Evolutionary conservation across 192 early-diverging fungal genomes (phyloP).

Genomic region (Backusella sp.): DNA sequence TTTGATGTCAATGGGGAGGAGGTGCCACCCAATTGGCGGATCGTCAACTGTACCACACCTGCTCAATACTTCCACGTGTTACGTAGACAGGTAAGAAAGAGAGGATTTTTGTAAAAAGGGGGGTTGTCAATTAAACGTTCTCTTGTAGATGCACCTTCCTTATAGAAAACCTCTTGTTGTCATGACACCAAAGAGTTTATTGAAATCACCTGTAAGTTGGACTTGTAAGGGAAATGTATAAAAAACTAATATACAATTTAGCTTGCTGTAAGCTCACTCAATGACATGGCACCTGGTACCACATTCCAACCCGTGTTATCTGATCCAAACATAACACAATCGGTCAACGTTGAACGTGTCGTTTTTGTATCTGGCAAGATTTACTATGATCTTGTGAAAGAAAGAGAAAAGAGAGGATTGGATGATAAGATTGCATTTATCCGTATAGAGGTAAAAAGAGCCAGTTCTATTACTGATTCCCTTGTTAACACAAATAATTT

Average conservation of each 20-base stretch:
- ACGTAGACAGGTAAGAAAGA: constrained; percentile 69
- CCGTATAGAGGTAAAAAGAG: constrained; percentile 71
- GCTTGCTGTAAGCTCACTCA: constrained; percentile 60
- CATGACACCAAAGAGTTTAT: constrained; percentile 69
- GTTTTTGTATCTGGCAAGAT: constrained; percentile 91
- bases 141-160: constrained; percentile 65
- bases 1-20: constrained; percentile 56
- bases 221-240: background rate
- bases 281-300: constrained; percentile 85
- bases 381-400: constrained; percentile 90
- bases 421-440: constrained; percentile 75
- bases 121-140: background rate
- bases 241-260: background rate
- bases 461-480: background rate
- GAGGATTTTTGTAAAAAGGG: background rate
- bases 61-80: constrained; percentile 96
- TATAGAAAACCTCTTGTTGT: constrained; percentile 96
- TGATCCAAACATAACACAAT: constrained; percentile 51
- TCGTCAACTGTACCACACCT: constrained; percentile 90
- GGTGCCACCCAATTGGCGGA: constrained; percentile 90
- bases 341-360: constrained; percentile 58
- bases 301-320: constrained; percentile 79
- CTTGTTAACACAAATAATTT: background rate
- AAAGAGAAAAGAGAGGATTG: constrained; percentile 57
- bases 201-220: constrained; percentile 55